Evolutionary conservation across 1,284 basidiomycete genomes (phyloP), one percentile per base, ranked within the genome.

Genomic region (Athelia sp.): DNA sequence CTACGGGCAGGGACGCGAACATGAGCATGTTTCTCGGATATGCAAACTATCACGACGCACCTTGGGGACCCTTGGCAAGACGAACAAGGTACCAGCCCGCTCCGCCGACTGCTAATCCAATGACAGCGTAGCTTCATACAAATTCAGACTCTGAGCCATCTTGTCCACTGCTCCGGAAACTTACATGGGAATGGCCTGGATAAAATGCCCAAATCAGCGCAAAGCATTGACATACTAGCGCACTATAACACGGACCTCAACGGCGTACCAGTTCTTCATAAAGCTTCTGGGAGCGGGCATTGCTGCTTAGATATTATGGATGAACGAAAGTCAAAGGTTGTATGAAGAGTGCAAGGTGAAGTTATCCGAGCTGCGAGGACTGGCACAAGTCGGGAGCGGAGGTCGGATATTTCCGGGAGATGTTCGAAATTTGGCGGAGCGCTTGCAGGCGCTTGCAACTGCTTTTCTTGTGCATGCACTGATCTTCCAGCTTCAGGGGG

Each of bases 181-280:
- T 75, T 66, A 89, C 87, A 90, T 84, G 45, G 88, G 88, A 61
- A 87, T 79, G 49, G 87, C 87, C 88, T 90, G 54, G 9, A n/a
- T 23, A 34, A 35, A 47, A 31, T 24, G 19, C 14, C 18, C 56
- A 24, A 53, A 52, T 44, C 45, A n/a, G n/a, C n/a, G n/a, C n/a
- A 42, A 44, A 34, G 46, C 18, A 22, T 17, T 26, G 17, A 18
- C 22, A 35, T 14, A 14, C 18, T 9, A 17, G 14, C 21, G 54
- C 32, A 43, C 49, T 24, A 15, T 47, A 17, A 43, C 29, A 65
- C 70, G 23, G 54, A 87, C 88, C 84, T 90, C 87, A 58, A 90
- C 73, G 70, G 87, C 87, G 62, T 77, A 89, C 87, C 88, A 90
- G 70, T 89, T 74, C 71, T 78, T 85, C 77, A 85, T 75, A 59